Evolutionary conservation across 495 filamentous ascomycete species (phyloP), one percentile per base, ranked within the genome.

Genomic region (Lophiostoma macrostomum): DNA sequence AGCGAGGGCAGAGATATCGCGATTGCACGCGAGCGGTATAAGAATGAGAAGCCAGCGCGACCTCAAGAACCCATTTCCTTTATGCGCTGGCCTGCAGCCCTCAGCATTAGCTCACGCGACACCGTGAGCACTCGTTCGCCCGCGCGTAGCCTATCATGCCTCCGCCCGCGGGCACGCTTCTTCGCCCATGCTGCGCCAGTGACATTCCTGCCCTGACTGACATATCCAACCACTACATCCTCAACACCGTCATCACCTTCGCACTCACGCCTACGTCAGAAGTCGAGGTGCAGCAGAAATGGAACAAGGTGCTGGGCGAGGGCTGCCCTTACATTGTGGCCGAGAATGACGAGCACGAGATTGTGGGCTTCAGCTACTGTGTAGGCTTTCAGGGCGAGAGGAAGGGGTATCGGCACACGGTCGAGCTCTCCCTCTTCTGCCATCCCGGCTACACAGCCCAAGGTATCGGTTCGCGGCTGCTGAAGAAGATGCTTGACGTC

Each of bases 371-470:
- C 36, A 13, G 19, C 3, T 62, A 62, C 22, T 38, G 24, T 5
- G 25, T 35, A 14, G 56, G 50, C 12, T 63, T 59, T 24, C 44
- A 49, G 10, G 18, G 19, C 16, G 56, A 7, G n/a, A 39, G 40
- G 29, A 36, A 35, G 14, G 60, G 60, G 10, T 63, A 63, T 27
- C 34, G 38, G 18, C 60, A 63, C 32, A 63, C 60, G 8, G 60
- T 55, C 29, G 60, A 63, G 28, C 11, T 63, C 5, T 41, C 34
- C 11, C 28, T 59, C 11, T 59, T 58, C 29, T 63, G 60, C 32
- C 60, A 56, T 38, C 49, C 49, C 5, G 42, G 50, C 3, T 30
- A 51, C 22, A 39, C 20, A 22, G 27, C 16, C 11, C 35, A 42
- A 27, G 60, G 60, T 13, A 30, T 59, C 18, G 60, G 60, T 5